These are phyloP conservation scores for Apiotrichum sp. DNA, from an alignment of 1,284 basidiomycete genomes.

Conservation along the genomic window DNA sequence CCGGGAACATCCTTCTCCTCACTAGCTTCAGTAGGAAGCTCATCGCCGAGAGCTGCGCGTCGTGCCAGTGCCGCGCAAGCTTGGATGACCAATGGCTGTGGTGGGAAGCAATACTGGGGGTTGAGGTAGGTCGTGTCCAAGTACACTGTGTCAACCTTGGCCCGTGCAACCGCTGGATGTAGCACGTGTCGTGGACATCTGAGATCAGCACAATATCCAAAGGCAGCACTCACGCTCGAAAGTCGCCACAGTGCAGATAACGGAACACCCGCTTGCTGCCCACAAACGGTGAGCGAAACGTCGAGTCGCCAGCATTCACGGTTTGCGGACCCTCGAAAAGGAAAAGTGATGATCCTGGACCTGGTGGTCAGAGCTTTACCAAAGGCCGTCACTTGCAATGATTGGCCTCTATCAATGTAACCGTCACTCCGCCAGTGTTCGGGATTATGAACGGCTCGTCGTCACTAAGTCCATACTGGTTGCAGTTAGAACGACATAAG, in stretches of 20 bases:
- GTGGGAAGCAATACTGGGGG: slow-evolving; percentile 89
- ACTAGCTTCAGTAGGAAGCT: neutral
- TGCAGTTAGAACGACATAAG: slow-evolving; percentile 1
- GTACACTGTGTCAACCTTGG: slow-evolving; percentile 78
- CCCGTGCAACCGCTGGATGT: slow-evolving; percentile 73
- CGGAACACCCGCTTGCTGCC: slow-evolving; percentile 67
- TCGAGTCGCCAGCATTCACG: slow-evolving; percentile 72
- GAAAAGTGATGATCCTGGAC: slow-evolving; percentile 88
- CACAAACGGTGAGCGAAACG: slow-evolving; percentile 62
- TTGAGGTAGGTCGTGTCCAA: slow-evolving; percentile 96
- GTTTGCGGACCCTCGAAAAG: slow-evolving; percentile 90
- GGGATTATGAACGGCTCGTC: slow-evolving; percentile 69
- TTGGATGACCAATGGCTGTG: slow-evolving; percentile 83
- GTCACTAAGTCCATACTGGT: slow-evolving; percentile 59
- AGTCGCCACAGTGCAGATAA: slow-evolving; percentile 95
- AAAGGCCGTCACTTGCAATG: slow-evolving; percentile 58
- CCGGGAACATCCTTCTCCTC: neutral
- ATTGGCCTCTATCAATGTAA: slow-evolving; percentile 95
- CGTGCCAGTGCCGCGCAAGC: slow-evolving; percentile 79
- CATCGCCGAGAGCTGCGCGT: neutral
- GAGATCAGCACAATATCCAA: slow-evolving; percentile 5
- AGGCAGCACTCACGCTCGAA: slow-evolving; percentile 57
- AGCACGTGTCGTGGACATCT: slow-evolving; percentile 68
- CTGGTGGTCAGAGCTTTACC: slow-evolving; percentile 35
- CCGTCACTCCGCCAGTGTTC: slow-evolving; percentile 74